Conservation (phyloP, 768 basidiomycete species). For the Lactarius sanguifluus region DNA sequence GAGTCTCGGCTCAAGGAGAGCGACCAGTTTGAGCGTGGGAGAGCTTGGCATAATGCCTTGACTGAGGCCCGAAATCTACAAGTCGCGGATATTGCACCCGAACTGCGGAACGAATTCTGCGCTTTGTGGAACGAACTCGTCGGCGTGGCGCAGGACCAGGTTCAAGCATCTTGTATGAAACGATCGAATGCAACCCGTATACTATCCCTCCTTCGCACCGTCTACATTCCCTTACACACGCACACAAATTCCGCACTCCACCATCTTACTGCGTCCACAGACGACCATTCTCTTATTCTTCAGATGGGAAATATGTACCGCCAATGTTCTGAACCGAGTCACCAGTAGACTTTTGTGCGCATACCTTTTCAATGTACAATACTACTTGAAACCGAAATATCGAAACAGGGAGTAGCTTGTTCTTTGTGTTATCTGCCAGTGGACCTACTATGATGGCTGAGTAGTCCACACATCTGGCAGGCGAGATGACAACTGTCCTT, state of each 20-base stretch:
- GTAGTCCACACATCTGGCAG: too few species aligned
- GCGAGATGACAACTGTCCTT: too few species aligned
- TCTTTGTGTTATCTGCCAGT: too few species aligned
- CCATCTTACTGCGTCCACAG: background rate
- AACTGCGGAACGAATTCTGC: constrained; percentile 12
- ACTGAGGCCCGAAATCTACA: background rate
- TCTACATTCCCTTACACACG: constrained; percentile 10
- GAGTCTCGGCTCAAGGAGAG: background rate
- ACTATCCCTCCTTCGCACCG: background rate
- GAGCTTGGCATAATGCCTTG: constrained; percentile 3
- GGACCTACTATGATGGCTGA: too few species aligned
- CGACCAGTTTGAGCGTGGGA: background rate
- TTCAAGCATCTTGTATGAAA: background rate
- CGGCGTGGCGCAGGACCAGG: background rate
- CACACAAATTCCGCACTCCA: background rate
- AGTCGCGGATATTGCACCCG: background rate
- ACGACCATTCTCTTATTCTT: background rate
- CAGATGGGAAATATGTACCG: background rate
- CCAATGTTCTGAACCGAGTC: background rate
- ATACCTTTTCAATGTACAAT: too few species aligned
- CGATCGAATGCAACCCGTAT: constrained; percentile 11
- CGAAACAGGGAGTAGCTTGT: too few species aligned
- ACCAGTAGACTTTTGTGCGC: background rate
- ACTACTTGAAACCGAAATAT: too few species aligned
- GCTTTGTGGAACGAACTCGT: constrained; percentile 15